Conservation (phyloP, 2,329 filamentous ascomycete genomes). For the Colletotrichum tropicale region DNA sequence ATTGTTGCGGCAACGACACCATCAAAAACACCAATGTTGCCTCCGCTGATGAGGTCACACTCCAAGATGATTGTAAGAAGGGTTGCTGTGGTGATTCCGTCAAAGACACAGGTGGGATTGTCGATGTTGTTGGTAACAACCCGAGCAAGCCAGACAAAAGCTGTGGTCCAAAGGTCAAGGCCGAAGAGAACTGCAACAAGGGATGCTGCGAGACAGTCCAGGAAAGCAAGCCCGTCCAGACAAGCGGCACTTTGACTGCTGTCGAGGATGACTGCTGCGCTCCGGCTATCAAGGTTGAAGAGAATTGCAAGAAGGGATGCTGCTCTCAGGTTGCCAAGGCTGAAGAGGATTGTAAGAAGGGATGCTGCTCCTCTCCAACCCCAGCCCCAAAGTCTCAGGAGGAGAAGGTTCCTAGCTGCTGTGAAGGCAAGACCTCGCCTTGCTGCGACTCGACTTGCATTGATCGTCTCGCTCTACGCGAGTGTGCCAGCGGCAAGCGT, state of each 20-base stretch:
- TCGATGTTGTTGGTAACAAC: not conserved
- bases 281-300: not conserved
- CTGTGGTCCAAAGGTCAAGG: not conserved
- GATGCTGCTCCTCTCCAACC: not conserved
- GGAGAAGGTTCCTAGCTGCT: conserved; percentile 36
- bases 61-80: not conserved
- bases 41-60: not conserved
- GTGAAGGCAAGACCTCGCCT: conserved; percentile 40
- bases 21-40: not conserved
- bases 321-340: not conserved
- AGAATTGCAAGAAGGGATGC: not conserved
- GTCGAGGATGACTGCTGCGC: not conserved
- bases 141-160: not conserved
- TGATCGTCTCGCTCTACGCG: conserved; percentile 47
- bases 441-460: conserved; percentile 49
- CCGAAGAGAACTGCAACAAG: not conserved
- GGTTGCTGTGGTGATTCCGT: not conserved
- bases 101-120: too few relatives aligned
- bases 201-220: not conserved
- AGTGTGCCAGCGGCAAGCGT: conserved; percentile 32
- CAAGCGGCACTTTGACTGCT: not conserved
- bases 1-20: not conserved
- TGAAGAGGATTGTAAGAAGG: not conserved
- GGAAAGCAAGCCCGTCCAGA: not conserved
- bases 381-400: not conserved